Conservation (phyloP, 305 asterid species). For the Rubia occidens region DNA sequence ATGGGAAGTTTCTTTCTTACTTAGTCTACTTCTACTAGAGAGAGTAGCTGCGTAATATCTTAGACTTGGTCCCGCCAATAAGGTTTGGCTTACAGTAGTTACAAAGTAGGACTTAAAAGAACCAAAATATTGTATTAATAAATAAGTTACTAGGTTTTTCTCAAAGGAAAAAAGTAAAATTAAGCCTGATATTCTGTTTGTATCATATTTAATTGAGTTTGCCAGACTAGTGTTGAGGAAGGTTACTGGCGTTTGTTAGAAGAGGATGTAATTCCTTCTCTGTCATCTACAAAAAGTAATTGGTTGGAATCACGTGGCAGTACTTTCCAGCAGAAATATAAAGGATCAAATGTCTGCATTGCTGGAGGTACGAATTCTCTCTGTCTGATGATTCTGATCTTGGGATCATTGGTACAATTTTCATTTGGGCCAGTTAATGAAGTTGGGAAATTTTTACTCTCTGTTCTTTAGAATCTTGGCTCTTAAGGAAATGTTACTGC, state of each 20-base stretch:
- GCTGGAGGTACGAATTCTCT: constrained; percentile 88
- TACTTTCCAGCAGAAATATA: constrained; percentile 50
- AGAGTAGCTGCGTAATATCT: too few species aligned
- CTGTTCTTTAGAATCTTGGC: neutral
- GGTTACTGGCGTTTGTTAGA: constrained; percentile 75
- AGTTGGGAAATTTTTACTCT: neutral
- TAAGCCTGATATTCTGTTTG: constrained; percentile 12
- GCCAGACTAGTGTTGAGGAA: constrained; percentile 66
- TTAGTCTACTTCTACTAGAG: neutral
- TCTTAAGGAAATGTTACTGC: neutral
- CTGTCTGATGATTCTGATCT: constrained; percentile 15
- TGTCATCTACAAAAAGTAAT: constrained; percentile 55
- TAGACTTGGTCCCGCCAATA: neutral
- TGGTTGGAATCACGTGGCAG: constrained; percentile 82
- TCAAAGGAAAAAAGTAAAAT: neutral
- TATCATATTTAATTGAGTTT: constrained; percentile 16
- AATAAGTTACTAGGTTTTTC: neutral
- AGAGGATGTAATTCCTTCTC: constrained; percentile 73
- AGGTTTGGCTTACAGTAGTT: neutral
- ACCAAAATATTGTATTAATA: neutral
- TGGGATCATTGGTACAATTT: too few species aligned
- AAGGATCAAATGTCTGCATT: constrained; percentile 82
- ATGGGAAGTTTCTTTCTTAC: neutral
- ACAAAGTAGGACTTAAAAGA: neutral
- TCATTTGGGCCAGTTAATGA: neutral